phyloP scores from a whole-genome alignment of 169 alveolate species.

The Eimeria sp. region DNA sequence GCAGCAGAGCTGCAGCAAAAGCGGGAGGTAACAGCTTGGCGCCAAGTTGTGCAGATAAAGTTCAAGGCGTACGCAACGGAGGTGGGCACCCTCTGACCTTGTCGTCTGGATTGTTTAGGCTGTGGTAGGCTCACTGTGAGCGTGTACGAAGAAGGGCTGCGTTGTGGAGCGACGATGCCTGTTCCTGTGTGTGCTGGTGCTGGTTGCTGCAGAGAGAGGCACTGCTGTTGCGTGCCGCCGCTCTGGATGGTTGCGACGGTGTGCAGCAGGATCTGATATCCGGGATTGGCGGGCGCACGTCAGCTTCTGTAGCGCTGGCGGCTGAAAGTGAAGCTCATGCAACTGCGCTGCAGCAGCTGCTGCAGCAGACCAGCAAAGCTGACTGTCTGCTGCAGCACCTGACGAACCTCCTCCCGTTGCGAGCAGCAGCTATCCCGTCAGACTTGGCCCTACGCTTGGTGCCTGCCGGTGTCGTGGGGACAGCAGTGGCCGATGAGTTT shows the following conservation, averaged over 20 bases:
- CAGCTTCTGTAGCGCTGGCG: conserved; percentile 54
- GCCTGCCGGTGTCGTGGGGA: not conserved
- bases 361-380: conserved; percentile 21
- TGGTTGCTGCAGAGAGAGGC: conserved; percentile 46
- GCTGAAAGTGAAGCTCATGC: conserved; percentile 51
- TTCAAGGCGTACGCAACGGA: not conserved
- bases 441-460: conserved; percentile 36
- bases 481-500: not conserved
- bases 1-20: conserved; percentile 46
- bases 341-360: conserved; percentile 53
- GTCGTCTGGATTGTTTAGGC: not conserved
- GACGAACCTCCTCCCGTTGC: conserved; percentile 47
- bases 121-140: not conserved
- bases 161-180: not conserved
- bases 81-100: not conserved
- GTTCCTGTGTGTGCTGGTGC: conserved; percentile 8
- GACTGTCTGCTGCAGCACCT: conserved; percentile 15
- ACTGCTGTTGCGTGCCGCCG: conserved; percentile 70
- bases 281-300: conserved; percentile 28
- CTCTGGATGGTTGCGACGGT: conserved; percentile 73
- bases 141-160: not conserved
- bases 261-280: not conserved
- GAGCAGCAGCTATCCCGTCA: conserved; percentile 33
- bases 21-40: conserved; percentile 52
- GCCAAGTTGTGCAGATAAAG: conserved; percentile 3